Percentiles rank a stretch among this genome's conserved stretches.
Conservation (phyloP, 192 early-diverging fungal species). For the Obelidium mucronatum region DNA sequence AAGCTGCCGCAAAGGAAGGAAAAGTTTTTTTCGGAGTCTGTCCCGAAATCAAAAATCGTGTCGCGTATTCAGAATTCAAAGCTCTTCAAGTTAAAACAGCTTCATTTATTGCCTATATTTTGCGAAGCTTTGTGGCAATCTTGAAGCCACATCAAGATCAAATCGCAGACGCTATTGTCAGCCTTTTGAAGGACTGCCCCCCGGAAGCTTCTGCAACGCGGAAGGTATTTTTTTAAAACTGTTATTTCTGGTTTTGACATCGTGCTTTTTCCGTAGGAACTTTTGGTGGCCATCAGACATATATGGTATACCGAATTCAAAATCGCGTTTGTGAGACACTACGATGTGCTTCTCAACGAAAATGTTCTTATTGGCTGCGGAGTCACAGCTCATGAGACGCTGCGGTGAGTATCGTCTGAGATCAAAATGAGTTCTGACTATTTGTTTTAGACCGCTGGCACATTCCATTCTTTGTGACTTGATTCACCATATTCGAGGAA, state of each 20-base stretch:
- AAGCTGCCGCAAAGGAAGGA: slow-evolving; percentile 52
- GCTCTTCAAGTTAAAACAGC: slow-evolving; percentile 98
- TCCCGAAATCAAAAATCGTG: slow-evolving; percentile 73
- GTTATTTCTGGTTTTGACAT: not conserved
- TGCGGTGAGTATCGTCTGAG: slow-evolving; percentile 61
- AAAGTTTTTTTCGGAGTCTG: slow-evolving; percentile 83
- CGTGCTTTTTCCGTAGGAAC: slow-evolving; percentile 61
- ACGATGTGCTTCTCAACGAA: slow-evolving; percentile 94
- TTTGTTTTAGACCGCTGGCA: slow-evolving; percentile 74
- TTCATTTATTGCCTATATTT: slow-evolving; percentile 96
- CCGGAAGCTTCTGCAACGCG: slow-evolving; percentile 90
- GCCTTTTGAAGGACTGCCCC: slow-evolving; percentile 91
- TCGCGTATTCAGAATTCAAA: slow-evolving; percentile 87
- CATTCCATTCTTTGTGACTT: slow-evolving; percentile 96
- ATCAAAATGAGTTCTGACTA: not conserved
- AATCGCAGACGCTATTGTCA: slow-evolving; percentile 89
- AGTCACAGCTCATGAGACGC: slow-evolving; percentile 89
- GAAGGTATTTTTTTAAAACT: slow-evolving; percentile 64
- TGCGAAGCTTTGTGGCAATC: slow-evolving; percentile 76
- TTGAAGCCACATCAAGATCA: slow-evolving; percentile 77
- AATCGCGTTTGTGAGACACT: slow-evolving; percentile 85
- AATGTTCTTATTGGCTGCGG: slow-evolving; percentile 93
- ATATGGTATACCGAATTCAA: slow-evolving; percentile 94
- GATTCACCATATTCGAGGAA: slow-evolving; percentile 91
- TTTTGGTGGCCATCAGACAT: slow-evolving; percentile 93